Conservation (phyloP, 1,284 basidiomycete genomes). For the Lentinus polychrous region DNA sequence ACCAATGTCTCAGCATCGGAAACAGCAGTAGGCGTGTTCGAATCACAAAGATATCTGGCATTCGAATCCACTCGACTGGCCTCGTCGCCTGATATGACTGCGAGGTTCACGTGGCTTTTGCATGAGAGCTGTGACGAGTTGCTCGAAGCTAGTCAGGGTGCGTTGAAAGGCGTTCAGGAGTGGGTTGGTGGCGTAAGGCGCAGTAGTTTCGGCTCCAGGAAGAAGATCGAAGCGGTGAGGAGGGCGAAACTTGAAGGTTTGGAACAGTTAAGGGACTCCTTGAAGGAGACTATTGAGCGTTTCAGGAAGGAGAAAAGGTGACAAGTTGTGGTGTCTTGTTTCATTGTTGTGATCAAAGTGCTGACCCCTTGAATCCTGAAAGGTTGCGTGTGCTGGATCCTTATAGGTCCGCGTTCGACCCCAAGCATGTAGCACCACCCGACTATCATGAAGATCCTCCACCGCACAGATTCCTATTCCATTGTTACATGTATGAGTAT, state of each 20-base stretch:
- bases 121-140: conserved; percentile 52
- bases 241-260: conserved; percentile 29
- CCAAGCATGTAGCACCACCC: conserved; percentile 27
- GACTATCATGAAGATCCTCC: conserved; percentile 30
- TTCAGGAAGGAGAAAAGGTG: conserved; percentile 54
- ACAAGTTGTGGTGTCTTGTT: not conserved
- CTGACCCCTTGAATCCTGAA: conserved; percentile 20
- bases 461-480: conserved; percentile 59
- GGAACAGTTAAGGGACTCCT: conserved; percentile 30
- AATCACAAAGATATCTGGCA: conserved; percentile 73
- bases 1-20: conserved; percentile 26
- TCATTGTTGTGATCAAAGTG: too few relatives aligned
- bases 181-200: conserved; percentile 46
- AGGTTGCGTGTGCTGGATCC: conserved; percentile 63
- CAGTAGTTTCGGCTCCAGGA: conserved; percentile 32
- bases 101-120: conserved; percentile 47
- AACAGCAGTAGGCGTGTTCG: conserved; percentile 75
- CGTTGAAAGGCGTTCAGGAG: conserved; percentile 38
- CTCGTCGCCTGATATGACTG: conserved; percentile 43
- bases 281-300: conserved; percentile 34
- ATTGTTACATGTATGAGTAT: conserved; percentile 68
- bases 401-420: conserved; percentile 57
- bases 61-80: conserved; percentile 57
- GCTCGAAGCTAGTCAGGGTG: conserved; percentile 39
- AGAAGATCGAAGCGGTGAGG: conserved; percentile 27